These are phyloP conservation scores for Gaultheria prostrata DNA, from an alignment of 148 eudicot species.

Conservation along the genomic window DNA sequence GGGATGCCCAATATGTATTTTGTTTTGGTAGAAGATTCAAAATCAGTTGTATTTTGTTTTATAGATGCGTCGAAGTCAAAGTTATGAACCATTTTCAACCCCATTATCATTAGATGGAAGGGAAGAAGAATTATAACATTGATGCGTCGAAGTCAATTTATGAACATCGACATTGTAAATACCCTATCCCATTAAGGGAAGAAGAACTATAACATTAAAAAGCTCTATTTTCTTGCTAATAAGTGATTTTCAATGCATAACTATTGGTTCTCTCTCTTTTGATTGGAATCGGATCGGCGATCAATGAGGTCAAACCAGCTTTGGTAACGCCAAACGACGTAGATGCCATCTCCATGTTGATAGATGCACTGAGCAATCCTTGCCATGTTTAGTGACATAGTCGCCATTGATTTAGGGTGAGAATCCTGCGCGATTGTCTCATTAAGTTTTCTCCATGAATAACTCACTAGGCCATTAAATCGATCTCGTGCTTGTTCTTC, in stretches of 20 bases:
- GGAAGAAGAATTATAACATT: no score
- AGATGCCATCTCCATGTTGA: conserved; percentile 21
- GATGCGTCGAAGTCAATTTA: no score
- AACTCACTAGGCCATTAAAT: not conserved
- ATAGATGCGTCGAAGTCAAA: no score
- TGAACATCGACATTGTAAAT: no score
- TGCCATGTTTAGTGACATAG: conserved; percentile 22
- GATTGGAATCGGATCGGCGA: conserved; percentile 13
- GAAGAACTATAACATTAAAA: not conserved
- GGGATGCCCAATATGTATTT: no score
- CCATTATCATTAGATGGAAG: no score
- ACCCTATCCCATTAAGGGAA: no score
- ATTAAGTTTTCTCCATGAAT: conserved; percentile 20
- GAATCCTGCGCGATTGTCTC: not conserved
- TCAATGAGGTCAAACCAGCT: conserved; percentile 13
- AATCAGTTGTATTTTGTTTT: no score
- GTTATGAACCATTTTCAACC: no score
- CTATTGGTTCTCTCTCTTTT: not conserved
- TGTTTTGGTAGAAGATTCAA: no score
- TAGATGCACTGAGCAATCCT: conserved; percentile 16
- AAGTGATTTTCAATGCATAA: not conserved
- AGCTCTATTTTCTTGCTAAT: not conserved
- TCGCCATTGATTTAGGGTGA: not conserved
- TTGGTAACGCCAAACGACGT: conserved; percentile 9
- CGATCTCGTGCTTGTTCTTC: conserved; percentile 19